Evolutionary conservation across 1,284 basidiomycete species (phyloP).

Genomic region (Cryptococcus amylolentus): DNA sequence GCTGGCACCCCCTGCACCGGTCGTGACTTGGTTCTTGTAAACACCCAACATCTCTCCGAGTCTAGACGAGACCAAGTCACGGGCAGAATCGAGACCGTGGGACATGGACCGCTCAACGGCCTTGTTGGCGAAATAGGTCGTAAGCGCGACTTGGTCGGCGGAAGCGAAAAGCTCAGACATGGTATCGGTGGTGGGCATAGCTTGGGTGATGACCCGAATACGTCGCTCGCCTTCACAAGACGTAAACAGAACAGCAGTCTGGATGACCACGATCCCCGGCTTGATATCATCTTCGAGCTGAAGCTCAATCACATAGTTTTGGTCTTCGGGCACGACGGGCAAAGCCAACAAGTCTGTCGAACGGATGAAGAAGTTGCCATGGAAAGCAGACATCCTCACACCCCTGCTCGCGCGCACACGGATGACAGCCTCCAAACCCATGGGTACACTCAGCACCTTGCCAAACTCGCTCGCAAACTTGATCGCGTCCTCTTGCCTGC

Average conservation of each 20-base stretch:
- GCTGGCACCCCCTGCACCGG: slow-evolving; percentile 76
- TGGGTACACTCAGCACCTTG: slow-evolving; percentile 85
- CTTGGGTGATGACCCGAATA: slow-evolving; percentile 90
- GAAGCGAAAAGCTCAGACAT: slow-evolving; percentile 92
- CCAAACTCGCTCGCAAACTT: slow-evolving; percentile 98
- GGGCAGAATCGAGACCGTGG: slow-evolving; percentile 80
- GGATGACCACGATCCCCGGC: slow-evolving; percentile 88
- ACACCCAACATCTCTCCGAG: slow-evolving; percentile 84
- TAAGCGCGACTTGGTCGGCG: slow-evolving; percentile 89
- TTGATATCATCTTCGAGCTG: slow-evolving; percentile 96
- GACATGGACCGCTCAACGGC: slow-evolving; percentile 89
- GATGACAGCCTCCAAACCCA: slow-evolving; percentile 96
- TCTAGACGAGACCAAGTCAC: slow-evolving; percentile 86
- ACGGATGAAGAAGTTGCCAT: slow-evolving; percentile 99
- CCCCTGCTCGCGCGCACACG: slow-evolving; percentile 93
- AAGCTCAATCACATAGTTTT: slow-evolving; percentile 94
- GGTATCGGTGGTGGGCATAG: slow-evolving; percentile 87
- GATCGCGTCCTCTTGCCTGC: slow-evolving; percentile 87
- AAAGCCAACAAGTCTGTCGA: slow-evolving; percentile 96
- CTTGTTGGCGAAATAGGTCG: slow-evolving; percentile 89
- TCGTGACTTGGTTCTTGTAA: slow-evolving; percentile 96
- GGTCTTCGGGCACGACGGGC: slow-evolving; percentile 93
- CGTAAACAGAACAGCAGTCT: slow-evolving; percentile 93
- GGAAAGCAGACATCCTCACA: slow-evolving; percentile 94
- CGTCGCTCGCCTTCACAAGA: slow-evolving; percentile 93